phyloP scores from a whole-genome alignment of 2,329 filamentous ascomycete species.

The Tolypocladium ophioglossoides region DNA sequence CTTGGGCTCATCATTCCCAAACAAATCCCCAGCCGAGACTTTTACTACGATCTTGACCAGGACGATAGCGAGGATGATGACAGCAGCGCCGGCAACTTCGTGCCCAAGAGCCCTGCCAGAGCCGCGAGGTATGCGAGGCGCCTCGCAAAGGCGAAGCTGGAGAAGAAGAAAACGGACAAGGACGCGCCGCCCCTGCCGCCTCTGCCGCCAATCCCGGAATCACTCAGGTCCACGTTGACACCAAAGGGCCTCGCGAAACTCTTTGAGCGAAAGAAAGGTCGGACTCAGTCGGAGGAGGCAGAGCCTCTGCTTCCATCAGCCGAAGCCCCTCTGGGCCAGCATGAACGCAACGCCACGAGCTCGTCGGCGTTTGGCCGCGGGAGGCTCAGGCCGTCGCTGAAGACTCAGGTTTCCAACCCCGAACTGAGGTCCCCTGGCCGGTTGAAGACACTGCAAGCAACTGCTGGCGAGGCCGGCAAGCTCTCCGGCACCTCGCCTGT shows the following conservation, averaged over 20 bases:
- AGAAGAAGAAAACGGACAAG: neutral
- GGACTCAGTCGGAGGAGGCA: conserved; percentile 6
- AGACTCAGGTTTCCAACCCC: neutral
- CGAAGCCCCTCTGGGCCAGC: neutral
- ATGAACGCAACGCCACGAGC: neutral
- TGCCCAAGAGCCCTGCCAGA: conserved; percentile 4
- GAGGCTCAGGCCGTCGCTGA: neutral
- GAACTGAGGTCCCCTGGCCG: neutral
- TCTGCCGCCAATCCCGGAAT: conserved; percentile 21
- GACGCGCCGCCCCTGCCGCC: conserved; percentile 14
- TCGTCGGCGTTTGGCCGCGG: neutral
- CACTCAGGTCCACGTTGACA: conserved; percentile 11
- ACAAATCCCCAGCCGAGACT: conserved; percentile 20
- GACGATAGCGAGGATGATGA: conserved; percentile 14
- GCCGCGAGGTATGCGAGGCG: neutral
- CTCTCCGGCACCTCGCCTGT: neutral
- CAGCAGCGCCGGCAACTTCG: neutral
- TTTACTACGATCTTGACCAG: conserved; percentile 27
- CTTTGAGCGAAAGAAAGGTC: conserved; percentile 15
- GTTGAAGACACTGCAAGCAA: neutral
- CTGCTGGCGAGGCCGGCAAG: neutral
- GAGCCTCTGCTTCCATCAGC: neutral
- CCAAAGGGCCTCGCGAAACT: conserved; percentile 16
- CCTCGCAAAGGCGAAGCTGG: conserved; percentile 2
- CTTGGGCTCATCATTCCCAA: conserved; percentile 24